Percentiles rank a stretch among this genome's conserved stretches.
Evolutionary conservation across 345 rosid genomes (phyloP).

Genomic region (Hypericum androsaemum): DNA sequence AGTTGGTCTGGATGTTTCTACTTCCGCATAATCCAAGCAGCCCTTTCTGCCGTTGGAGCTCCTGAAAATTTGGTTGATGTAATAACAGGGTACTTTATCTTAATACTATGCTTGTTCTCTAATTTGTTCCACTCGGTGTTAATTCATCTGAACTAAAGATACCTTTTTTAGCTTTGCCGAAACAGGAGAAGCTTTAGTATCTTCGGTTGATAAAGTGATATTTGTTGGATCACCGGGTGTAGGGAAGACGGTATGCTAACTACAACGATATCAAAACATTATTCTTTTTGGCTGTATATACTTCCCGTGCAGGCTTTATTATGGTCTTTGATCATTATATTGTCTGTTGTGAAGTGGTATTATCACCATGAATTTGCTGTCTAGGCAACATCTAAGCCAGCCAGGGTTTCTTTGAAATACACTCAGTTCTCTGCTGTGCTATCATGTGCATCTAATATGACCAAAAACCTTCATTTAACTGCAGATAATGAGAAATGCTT

Average conservation of each 20-base stretch:
- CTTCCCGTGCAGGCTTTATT: background rate
- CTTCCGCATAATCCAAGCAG: conserved; percentile 85
- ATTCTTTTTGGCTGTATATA: background rate
- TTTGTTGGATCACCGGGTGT: conserved; percentile 97
- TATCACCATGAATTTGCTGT: too few relatives aligned
- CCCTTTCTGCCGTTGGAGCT: conserved; percentile 94
- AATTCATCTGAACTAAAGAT: conserved; percentile 11
- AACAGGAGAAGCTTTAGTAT: conserved; percentile 92
- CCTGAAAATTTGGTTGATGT: conserved; percentile 92
- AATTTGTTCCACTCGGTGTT: background rate
- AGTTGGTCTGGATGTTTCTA: conserved; percentile 96
- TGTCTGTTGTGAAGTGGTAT: too few relatives aligned
- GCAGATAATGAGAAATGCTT: conserved; percentile 93
- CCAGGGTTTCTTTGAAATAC: too few relatives aligned
- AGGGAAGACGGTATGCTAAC: conserved; percentile 72
- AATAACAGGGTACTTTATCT: conserved; percentile 68
- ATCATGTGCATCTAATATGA: background rate
- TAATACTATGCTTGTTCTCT: conserved; percentile 3
- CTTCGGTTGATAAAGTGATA: conserved; percentile 85
- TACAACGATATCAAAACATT: conserved; percentile 4
- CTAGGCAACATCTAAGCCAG: too few relatives aligned
- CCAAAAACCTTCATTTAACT: conserved; percentile 15
- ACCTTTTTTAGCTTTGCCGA: conserved; percentile 61
- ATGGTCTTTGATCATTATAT: too few relatives aligned
- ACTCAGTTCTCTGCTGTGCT: background rate